Percentiles rank a stretch among this genome's conserved stretches.
These are phyloP conservation scores for Pterocarpus santalinus DNA, from an alignment of 306 rosid species.

Conservation along the genomic window DNA sequence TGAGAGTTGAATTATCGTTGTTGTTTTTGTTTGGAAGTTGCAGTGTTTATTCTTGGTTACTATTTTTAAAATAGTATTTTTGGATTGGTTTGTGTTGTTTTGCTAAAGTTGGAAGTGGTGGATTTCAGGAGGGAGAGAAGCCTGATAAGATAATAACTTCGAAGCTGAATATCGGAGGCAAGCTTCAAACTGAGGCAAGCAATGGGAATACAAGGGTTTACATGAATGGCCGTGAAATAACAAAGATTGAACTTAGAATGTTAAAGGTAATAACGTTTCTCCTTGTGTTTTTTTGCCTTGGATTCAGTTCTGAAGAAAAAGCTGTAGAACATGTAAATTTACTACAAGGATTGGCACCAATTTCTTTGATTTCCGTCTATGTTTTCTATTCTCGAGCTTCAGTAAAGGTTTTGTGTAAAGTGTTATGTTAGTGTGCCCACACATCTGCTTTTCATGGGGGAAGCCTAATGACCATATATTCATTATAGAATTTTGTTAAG, in stretches of 20 bases:
- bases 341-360: conserved; percentile 24
- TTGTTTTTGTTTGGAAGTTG: not conserved
- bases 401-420: not conserved
- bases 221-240: conserved; percentile 93
- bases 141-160: conserved; percentile 84
- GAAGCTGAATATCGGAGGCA: conserved; percentile 85
- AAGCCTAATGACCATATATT: conserved; percentile 30
- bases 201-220: conserved; percentile 82
- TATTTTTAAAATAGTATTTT: conserved; percentile 5
- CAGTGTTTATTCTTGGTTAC: not conserved
- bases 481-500: not conserved
- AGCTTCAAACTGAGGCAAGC: conserved; percentile 79
- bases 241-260: conserved; percentile 80
- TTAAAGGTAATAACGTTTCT: conserved; percentile 67
- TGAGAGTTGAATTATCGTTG: conserved; percentile 40
- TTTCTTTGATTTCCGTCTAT: not conserved
- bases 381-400: conserved; percentile 6
- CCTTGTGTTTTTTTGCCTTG: conserved; percentile 24
- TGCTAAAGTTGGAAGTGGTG: conserved; percentile 36
- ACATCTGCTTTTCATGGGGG: not conserved
- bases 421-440: not conserved
- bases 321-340: conserved; percentile 17
- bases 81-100: conserved; percentile 10
- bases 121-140: conserved; percentile 87
- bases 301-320: conserved; percentile 13